Base-by-base conservation (phyloP, 2,329 filamentous ascomycete genomes). In the Emmonsiellopsis sp. region DNA sequence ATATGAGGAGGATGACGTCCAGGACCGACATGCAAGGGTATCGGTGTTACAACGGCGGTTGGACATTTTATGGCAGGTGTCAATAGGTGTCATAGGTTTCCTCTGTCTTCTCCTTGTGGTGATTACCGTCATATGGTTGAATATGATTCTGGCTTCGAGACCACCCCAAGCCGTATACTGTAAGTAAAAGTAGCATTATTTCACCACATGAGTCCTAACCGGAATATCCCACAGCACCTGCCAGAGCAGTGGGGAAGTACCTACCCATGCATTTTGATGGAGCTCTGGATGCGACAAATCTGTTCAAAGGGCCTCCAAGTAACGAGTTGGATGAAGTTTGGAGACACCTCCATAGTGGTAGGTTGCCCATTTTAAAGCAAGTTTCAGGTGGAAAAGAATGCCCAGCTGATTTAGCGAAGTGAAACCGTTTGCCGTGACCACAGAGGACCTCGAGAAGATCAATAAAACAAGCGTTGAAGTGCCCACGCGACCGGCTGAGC, bases 391-490 rank as follows among this genome's bases (percentile, higher is more conserved):
- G 10, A 35, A 40, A 15, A 30, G 8, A 35, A 52, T 15, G 7
- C n/a, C n/a, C 34, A 38, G 32, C 31, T 30, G 31, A 11, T 20
- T 15, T 16, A 15, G 10, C 31, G 4, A 40, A 58, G 54, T 54
- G 15, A 49, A 51, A 1, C 58, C 55, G 6, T 48, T 59, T 11
- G 34, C 52, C 5, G 54, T 55, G 7, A 54, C 54, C 6, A 42
- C 38, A 7, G 16, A 46, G 15, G 50, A 59, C 5, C 48, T 60
- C 15, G 35, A 51, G 15, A 54, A 47, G 15, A 53, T 57, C n/a
- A 35, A 51, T n/a, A 57, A 56, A 31, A 53, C 52, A 6, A 59
- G 55, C 31, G 40, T 57, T n/a, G 52, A 55, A 44, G 37, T 58
- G 4, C 54, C 57, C 10, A 56, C 57, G 11, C 47, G 50, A 9